Evolutionary conservation across 106 monocot genomes (phyloP), one percentile per base, ranked within the genome.

Genomic region (Vanilla planifolia): DNA sequence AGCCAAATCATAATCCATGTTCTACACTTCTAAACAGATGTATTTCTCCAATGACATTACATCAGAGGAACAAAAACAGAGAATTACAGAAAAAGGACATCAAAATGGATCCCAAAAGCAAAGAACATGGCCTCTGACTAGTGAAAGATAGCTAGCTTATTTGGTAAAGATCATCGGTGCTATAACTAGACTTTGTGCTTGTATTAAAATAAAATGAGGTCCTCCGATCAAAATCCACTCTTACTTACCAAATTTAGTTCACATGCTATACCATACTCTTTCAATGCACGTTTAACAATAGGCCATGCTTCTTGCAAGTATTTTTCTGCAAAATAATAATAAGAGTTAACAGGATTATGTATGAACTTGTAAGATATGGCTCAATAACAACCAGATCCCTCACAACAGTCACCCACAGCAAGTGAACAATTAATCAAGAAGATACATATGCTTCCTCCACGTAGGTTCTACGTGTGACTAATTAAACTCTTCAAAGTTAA

Each of bases 221-320:
- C 14, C 57, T 67, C 29, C 1, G 33, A 48, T 33, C 5, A 8
- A n/a, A n/a, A n/a, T n/a, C n/a, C n/a, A n/a, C n/a, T n/a, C n/a
- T n/a, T n/a, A 8, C 70, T 71, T 77, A 96, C 90, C 85, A 99
- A 71, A 76, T 99, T 88, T 46, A 99, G 98, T 62, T 92, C 88
- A 50, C 91, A 85, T 5, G 87, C 51, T 33, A 99, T 55, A 8
- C 75, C 92, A 74, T 74, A 57, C 43, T 82, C 98, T 75, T 82
- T 85, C 40, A 99, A 63, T 53, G 92, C 87, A 30, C 55, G 60
- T 71, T 78, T 88, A 10, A 99, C 82, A 53, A 73, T 66, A 7
- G 98, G 92, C 92, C 92, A 88, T 48, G 66, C 77, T 67, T 99
- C 80, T 72, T 99, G 98, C 73, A 99, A 78, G 44, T 99, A 99